These are phyloP conservation scores for Phytopythium chamaehyphon DNA, from an alignment of 352 stramenopile genomes.

Conservation along the genomic window DNA sequence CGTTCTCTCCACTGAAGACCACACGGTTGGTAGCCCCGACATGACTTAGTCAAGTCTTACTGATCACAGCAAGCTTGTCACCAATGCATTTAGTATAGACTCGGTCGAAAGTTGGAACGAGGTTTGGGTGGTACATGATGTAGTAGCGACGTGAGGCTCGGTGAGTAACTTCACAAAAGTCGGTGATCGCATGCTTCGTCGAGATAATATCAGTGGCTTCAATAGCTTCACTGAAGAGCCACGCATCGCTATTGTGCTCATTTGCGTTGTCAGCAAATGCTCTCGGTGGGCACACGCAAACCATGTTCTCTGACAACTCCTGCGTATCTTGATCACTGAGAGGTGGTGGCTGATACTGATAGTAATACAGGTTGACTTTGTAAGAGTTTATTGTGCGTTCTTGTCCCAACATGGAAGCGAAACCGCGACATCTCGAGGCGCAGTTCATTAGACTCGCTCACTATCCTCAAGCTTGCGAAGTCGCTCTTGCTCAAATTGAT, in stretches of 20 bases:
- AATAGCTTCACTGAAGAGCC: constrained; percentile 2
- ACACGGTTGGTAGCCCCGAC: too few relatives aligned
- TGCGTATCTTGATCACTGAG: not conserved
- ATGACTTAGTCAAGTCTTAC: too few relatives aligned
- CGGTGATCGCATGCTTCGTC: not conserved
- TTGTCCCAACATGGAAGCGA: too few relatives aligned
- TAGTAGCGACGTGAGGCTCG: not conserved
- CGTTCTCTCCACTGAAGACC: too few relatives aligned
- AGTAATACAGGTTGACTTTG: too few relatives aligned
- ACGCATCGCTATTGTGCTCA: not conserved
- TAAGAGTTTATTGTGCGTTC: too few relatives aligned
- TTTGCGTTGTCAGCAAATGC: not conserved
- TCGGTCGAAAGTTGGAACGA: too few relatives aligned
- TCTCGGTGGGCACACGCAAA: not conserved
- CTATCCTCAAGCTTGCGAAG: not conserved
- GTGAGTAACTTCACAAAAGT: not conserved
- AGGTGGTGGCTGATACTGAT: too few relatives aligned
- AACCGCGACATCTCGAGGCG: too few relatives aligned
- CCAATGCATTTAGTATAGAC: too few relatives aligned
- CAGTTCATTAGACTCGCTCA: not conserved
- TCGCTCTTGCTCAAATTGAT: constrained; percentile 9
- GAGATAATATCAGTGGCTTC: not conserved
- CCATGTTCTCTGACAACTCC: not conserved
- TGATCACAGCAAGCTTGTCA: too few relatives aligned
- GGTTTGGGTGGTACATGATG: too few relatives aligned